Evolutionary conservation across 164 flowering plant genomes (phyloP).

Genomic region (Vitis rotundifolia): DNA sequence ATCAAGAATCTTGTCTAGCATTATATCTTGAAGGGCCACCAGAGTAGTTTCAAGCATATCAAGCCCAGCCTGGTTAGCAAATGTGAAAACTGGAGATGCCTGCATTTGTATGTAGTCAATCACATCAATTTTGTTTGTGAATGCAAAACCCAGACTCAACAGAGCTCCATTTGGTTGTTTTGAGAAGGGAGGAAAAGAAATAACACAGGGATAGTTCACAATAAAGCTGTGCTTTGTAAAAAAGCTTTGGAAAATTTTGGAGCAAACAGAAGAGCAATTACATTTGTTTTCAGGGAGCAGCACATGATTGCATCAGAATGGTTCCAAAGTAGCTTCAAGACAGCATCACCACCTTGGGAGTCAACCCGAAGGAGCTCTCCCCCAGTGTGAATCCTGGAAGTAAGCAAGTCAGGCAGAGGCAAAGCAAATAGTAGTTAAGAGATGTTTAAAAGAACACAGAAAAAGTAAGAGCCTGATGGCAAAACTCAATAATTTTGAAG

Average conservation of each 20-base stretch:
- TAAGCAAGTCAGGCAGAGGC: neutral
- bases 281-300: slow-evolving; percentile 74
- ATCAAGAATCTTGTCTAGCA: slow-evolving; percentile 67
- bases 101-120: slow-evolving; percentile 18
- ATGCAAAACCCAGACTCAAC: no score
- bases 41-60: slow-evolving; percentile 85
- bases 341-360: slow-evolving; percentile 50
- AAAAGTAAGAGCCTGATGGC: no score
- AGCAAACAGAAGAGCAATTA: slow-evolving; percentile 10
- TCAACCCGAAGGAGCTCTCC: slow-evolving; percentile 55
- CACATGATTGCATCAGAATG: slow-evolving; percentile 82
- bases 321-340: slow-evolving; percentile 75
- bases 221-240: neutral
- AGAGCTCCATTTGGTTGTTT: no score
- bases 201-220: no score
- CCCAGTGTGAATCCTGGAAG: slow-evolving; percentile 66
- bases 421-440: neutral
- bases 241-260: neutral
- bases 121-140: no score
- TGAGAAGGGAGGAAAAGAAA: neutral
- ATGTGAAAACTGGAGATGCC: slow-evolving; percentile 71
- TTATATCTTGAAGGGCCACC: slow-evolving; percentile 72
- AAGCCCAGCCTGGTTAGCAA: slow-evolving; percentile 78
- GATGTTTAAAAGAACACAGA: no score
- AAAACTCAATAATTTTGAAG: no score